Percentiles rank a stretch among this genome's conserved stretches.
Evolutionary conservation across 768 basidiomycete genomes (phyloP).

Genomic region (Ramaria sp.): DNA sequence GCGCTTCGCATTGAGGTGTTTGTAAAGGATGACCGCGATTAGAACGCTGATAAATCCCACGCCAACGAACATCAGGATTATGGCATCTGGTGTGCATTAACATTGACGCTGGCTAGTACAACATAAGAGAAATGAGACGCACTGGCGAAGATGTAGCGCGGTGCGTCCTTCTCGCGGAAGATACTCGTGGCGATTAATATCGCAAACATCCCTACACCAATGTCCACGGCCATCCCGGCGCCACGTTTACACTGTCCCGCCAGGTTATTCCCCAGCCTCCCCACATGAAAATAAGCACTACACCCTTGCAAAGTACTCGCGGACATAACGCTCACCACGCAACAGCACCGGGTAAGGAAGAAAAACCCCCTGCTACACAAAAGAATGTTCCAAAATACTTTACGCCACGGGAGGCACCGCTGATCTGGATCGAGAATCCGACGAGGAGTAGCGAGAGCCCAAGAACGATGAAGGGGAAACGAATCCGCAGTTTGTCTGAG

Average conservation of each 20-base stretch:
- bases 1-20: constrained; percentile 41
- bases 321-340: constrained; percentile 34
- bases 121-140: neutral
- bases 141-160: constrained; percentile 56
- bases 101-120: neutral
- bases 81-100: constrained; percentile 30
- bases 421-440: constrained; percentile 57
- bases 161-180: constrained; percentile 46
- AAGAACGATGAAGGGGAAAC: constrained; percentile 47
- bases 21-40: constrained; percentile 37
- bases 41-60: constrained; percentile 48
- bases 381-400: constrained; percentile 72
- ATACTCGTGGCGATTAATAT: constrained; percentile 57
- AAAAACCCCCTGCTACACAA: constrained; percentile 51
- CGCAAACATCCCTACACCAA: constrained; percentile 54
- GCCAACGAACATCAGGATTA: constrained; percentile 61
- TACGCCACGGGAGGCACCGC: constrained; percentile 34
- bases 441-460: constrained; percentile 41
- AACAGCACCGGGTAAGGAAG: constrained; percentile 46
- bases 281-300: neutral
- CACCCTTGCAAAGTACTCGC: too few relatives aligned
- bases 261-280: constrained; percentile 56
- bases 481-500: constrained; percentile 45
- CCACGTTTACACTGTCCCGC: constrained; percentile 62
- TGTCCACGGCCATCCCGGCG: constrained; percentile 57